A percentile compares a stretch with the other conserved stretches of the same genome.
Evolutionary conservation across 345 rosid species (phyloP).

Genomic region (Erucastrum elatum): DNA sequence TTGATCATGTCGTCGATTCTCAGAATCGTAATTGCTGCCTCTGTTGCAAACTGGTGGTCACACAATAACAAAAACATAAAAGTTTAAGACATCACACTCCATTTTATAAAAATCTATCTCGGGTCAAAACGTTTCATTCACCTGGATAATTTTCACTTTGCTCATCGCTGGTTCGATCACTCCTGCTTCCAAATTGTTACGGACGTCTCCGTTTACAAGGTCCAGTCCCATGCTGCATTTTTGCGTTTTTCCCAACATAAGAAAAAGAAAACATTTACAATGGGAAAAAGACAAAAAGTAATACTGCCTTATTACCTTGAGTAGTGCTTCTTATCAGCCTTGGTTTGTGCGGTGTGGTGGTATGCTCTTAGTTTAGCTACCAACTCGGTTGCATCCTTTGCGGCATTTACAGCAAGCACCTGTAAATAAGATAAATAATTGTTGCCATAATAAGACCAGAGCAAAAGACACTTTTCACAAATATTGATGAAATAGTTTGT

Average conservation of each 20-base stretch:
- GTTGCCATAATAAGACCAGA: not conserved
- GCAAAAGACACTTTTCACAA: not conserved
- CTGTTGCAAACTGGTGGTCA: constrained; percentile 71
- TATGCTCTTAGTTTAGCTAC: constrained; percentile 93
- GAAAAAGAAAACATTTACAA: not conserved
- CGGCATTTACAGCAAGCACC: constrained; percentile 98
- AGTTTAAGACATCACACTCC: not conserved
- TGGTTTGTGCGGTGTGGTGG: constrained; percentile 94
- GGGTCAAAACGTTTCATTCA: constrained; percentile 22
- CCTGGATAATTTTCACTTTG: constrained; percentile 99
- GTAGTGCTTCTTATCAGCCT: constrained; percentile 87
- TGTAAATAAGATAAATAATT: constrained; percentile 23
- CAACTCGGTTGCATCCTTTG: constrained; percentile 93
- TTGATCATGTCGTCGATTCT: constrained; percentile 98
- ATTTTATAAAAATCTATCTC: not conserved
- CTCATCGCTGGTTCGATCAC: constrained; percentile 99
- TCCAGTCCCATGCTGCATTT: constrained; percentile 92
- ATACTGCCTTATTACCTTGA: constrained; percentile 55
- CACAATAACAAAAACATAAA: too few species aligned
- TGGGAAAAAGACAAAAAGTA: not conserved
- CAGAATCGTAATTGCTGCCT: constrained; percentile 96
- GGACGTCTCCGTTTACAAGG: constrained; percentile 71
- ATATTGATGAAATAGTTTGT: not conserved
- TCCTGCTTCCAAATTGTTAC: constrained; percentile 97
- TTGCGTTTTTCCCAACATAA: not conserved